Base-by-base conservation (phyloP, 495 filamentous ascomycete species). In the Hypoxylon fragiforme region DNA sequence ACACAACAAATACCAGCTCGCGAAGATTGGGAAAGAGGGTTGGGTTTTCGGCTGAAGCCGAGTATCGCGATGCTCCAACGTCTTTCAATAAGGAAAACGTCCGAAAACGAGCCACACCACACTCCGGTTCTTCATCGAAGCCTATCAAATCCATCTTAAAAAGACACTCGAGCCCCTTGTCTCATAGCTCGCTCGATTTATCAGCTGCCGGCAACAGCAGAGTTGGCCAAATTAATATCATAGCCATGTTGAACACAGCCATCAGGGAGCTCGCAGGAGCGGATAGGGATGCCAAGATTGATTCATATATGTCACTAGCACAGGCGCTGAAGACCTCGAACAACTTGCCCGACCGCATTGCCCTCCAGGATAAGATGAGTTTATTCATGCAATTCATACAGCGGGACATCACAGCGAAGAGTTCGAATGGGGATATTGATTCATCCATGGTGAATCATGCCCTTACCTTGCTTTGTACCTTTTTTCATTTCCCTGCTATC, bases 61-160 rank as follows among this genome's bases (percentile, higher is more conserved):
- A 87, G 46, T 90, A 88, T 72, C 84, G 84, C 54, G 85, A 86
- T 41, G 72, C 81, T 35, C 77, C 79, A 4, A 67, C 70, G 2
- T 75, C 77, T 46, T 58, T 73, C 14, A 73, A 77, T 45, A 72
- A 77, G 4, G 65, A 73, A 26, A 67, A 74, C 47, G 70, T 70
- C 31, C 65, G 69, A 24, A 65, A 70, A 9, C 56, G 68, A 5
- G 57, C 67, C 2, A 75, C 73, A 1, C 72, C 80, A 56, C 65
- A 74, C 57, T 66, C 79, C 57, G 55, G 70, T 20, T 81, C 77
- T 19, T 80, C 84, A 3, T 85, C 86, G 20, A 83, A 85, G 63
- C 82, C 88, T 9, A 60, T 82, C 18, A 96, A 92, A 63, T 92
- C 91, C 1, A 97, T 98, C 47, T 79, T 98, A 39, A 98, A 97